Evolutionary conservation across 805 yeast species (phyloP), one percentile per base, ranked within the genome.

Genomic region (Myxozyma udenii): DNA sequence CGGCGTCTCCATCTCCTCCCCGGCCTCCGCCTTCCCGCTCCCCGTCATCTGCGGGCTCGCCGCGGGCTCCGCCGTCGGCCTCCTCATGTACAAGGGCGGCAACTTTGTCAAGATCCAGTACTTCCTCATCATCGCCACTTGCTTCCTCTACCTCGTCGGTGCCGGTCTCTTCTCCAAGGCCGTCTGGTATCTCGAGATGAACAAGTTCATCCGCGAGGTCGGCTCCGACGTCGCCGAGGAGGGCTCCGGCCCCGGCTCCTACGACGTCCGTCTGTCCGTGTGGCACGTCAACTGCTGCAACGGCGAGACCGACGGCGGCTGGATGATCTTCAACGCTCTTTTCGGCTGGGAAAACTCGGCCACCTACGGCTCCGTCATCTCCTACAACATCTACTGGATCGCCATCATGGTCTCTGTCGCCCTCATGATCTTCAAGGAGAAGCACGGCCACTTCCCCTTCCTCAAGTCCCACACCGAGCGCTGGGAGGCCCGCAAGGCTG

Each of bases 231-330:
- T 95, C 23, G 78, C 96, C 35, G 98, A 91, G 71, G 73, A 76
- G 62, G 98, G 98, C 64, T 77, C 83, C 48, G 98, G 98, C 62
- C 91, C 95, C 39, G 98, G 98, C 67, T 84, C 97, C 23, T 91
- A 91, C 72, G 83, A 91, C 70, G 80, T 91, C 64, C 64, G 75
- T 45, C 78, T 78, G 64, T 72, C 85, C 12, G 96, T 91, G 24
- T 91, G 96, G 90, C 98, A 91, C 73, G 95, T 91, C 56, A 89
- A 91, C 78, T 91, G 97, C 74, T 91, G 98, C 75, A 89, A 89
- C 71, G 97, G 97, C 41, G 90, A 85, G 70, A 75, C 77, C 53
- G 91, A 85, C 71, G 82, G 84, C 62, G 98, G 97, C 74, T 91
- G 98, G 98, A 96, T 89, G 78, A 83, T 91, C 56, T 91, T 91